Base-by-base conservation (phyloP, 257 asterid genomes). In the Paraleonurus japonicus region DNA sequence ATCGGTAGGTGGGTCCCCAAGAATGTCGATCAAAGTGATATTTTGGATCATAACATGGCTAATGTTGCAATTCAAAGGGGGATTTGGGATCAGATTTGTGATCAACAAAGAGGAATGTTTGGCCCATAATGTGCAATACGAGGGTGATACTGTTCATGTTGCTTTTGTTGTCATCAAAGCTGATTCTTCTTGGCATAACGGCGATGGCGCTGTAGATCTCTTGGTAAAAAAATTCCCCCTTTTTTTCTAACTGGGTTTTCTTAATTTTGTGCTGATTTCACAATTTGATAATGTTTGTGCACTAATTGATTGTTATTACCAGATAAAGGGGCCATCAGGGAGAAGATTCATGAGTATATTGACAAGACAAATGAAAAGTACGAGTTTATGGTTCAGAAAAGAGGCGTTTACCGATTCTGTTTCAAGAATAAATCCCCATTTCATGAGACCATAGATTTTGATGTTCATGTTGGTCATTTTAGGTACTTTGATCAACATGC, bases 271-370 rank as follows among this genome's bases (percentile, higher is more conserved):
- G 19, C 10, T 50, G 23, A 48, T 48, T 48, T 20, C 24, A 2
- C n/a, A 15, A 51, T 51, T 19, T 17, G 15, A 3, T 20, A 51
- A 50, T 51, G 23, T 22, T 2, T 22, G 0, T 20, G 0, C n/a
- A 55, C 4, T n/a, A 5, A 16, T 6, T 7, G 45, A 16, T 16
- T 24, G 2, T 7, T 15, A 1, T 35, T 6, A 47, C 50, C 83
- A 92, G 98, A 90, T 92, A 75, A 89, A 81, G 76, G 98, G 96
- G 39, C 98, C 98, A 0, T 58, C 78, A 1, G 92, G 0, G 89
- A 86, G 15, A 88, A 79, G 39, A 62, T 92, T 65, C 86, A 81
- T 24, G 89, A 88, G 65, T 86, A 88, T 57, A 80, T 76, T 16
- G 92, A 84, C 76, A 88, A 83, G 81, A 86, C 67, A 3, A 90